Evolutionary conservation across 768 basidiomycete genomes (phyloP), one percentile per base, ranked within the genome.

Genomic region (Russula lepida): DNA sequence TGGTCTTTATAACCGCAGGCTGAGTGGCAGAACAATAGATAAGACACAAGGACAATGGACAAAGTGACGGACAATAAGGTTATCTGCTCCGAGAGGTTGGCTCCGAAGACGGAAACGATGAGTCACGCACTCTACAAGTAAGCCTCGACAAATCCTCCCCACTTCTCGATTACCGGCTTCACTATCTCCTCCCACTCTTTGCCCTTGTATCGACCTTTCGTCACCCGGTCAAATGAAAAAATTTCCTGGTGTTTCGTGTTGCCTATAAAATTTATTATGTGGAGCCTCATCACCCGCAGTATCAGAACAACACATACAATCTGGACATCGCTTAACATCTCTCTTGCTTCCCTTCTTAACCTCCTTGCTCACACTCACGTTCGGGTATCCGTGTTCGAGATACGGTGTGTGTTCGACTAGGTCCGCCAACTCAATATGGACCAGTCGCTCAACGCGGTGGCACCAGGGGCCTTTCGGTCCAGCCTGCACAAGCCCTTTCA

Each of bases 351-450:
- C 51, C 47, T 43, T 57, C 47, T 59, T 52, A 68, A 67, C 43
- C 67, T 69, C 43, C 70, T 71, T 44, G 75, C 66, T 27, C 70
- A 67, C 33, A 73, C 74, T 77, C 75, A 51, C 4, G 23, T 73
- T 67, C 11, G 76, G 75, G 68, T 74, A 90, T 12, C 66, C 70
- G 3, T 79, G 71, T 47, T 84, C 72, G 5, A 92, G 77, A 69
- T 92, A 90, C 2, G 80, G 78, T 11, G 73, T 68, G 53, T 84
- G 78, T 37, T 79, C 69, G 12, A 77, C 79, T 46, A 92, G 68
- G 68, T 93, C 92, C 7, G 82, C 79, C 7, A 93, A 77, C 70
- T 93, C 91, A 27, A 92, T 76, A 67, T 93, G 92, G 32, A 92
- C 81, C 15, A 93, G 79, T 44, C 88, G 76, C 70, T 93, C 91